Base-by-base conservation (phyloP, 257 asterid genomes). In the Scutellaria galericulata region DNA sequence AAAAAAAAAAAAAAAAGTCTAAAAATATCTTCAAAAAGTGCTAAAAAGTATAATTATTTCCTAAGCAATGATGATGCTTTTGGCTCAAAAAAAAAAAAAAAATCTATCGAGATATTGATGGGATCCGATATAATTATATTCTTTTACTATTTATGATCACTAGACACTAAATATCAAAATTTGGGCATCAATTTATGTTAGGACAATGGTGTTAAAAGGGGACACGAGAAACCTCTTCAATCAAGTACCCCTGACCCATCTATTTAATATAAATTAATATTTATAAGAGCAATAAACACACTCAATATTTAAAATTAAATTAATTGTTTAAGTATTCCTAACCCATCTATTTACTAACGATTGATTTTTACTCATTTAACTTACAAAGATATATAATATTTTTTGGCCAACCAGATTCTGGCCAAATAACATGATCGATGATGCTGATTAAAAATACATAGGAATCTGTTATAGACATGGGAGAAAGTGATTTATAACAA, bases 11-110 rank as follows among this genome's bases (percentile, higher is more conserved):
- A 77, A 72, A n/a, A n/a, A 40, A 18, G 20, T 64, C 52, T 8
- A 45, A 72, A 76, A 77, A 72, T 76, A 80, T 80, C 67, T 76
- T 50, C 15, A 46, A 9, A 62, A 73, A 14, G 66, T 64, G 42
- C 56, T 47, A 46, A 55, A 54, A 37, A 67, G 47, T 76, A 64
- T 31, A 2, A 56, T 20, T 51, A 22, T 31, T 31, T 35, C 56
- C 56, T 8, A 51, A 73, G 70, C 77, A 77, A 47, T 65, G 78
- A 77, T 47, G 77, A 1, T 78, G 63, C 62, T 53, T 11, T 41
- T 31, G 50, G 48, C 53, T 31, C 63, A 77, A 24, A 24, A 1
- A 2, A 24, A 24, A 24, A 24, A 24, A 24, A 24, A 24, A 24
- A 24, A 24, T 73, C 77, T 45, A 54, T 60, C 52, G n/a, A 12